Evolutionary conservation across 768 basidiomycete genomes (phyloP).

Genomic region (Tylopilus sp.): DNA sequence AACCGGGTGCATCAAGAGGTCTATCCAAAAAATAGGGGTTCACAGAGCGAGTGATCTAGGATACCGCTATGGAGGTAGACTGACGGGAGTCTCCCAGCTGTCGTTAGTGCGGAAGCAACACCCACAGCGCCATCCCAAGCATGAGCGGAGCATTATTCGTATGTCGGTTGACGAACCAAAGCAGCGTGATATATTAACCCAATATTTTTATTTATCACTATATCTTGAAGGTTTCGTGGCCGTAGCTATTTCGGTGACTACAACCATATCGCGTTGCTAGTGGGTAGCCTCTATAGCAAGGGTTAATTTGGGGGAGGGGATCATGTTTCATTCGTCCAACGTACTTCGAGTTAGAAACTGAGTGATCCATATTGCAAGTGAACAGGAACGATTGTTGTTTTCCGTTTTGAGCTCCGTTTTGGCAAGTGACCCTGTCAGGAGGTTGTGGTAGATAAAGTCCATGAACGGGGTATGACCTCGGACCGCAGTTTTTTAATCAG

Average conservation of each 20-base stretch:
- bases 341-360: too few relatives aligned
- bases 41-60: constrained; percentile 2
- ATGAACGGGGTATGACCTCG: too few relatives aligned
- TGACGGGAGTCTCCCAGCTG: background rate
- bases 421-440: background rate
- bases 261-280: background rate
- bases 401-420: background rate
- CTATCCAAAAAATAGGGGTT: constrained; percentile 6
- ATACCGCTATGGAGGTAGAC: background rate
- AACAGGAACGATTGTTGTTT: too few relatives aligned
- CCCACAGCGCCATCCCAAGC: background rate
- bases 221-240: background rate
- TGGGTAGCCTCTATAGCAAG: background rate
- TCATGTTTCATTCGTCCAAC: too few relatives aligned
- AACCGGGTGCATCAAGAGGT: constrained; percentile 20
- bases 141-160: background rate
- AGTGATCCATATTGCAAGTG: background rate
- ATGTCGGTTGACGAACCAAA: background rate
- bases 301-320: background rate
- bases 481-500: too few relatives aligned
- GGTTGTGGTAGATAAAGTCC: too few relatives aligned
- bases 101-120: background rate
- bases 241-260: background rate
- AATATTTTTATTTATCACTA: background rate
- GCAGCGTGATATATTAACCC: background rate